Evolutionary conservation across 2,329 filamentous ascomycete species (phyloP), one percentile per base, ranked within the genome.

Genomic region (Coniella lustricola): DNA sequence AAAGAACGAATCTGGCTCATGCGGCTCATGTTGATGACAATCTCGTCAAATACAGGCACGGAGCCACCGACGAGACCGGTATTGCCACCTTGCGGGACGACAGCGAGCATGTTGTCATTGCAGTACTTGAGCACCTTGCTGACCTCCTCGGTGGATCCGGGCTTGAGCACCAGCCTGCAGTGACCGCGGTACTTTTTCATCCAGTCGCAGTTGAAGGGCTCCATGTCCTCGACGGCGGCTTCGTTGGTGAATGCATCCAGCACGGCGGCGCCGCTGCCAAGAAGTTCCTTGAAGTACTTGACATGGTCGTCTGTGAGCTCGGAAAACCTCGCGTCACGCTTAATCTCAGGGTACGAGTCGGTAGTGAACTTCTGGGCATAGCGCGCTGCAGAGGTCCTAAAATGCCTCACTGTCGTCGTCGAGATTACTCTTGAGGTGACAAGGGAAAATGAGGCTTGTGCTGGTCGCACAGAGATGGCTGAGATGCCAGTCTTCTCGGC

Each of bases 141-240:
- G 59, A 97, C 87, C 67, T 98, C 85, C 60, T 91, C 83, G 0
- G 88, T 91, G 14, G 81, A 85, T 44, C 77, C 79, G 10, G 93
- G 93, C 69, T 90, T 94, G 54, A 98, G 71, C 4, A 97, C 90
- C 21, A 98, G 73, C 61, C 84, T 82, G 53, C 87, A 82, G 67
- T 96, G 90, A 25, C 93, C 94, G 53, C 87, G 84, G 72, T 95
- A 98, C 71, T 98, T 98, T 68, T 87, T 84, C 90, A 98, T 96
- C 93, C 94, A 98, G 70, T 98, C 93, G 63, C 84, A 82, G 68
- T 98, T 98, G 76, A 90, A 98, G 7, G 87, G 79, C 64, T 93
- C 88, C 56, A 97, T 76, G 63, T 97, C 93, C 59, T 87, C 86
- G 2, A 75, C 71, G 13, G 82, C 64, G 25, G 70, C 82, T 66